These are phyloP conservation scores for Yamadazyma sp. DNA, from an alignment of 805 yeast species.

Conservation along the genomic window DNA sequence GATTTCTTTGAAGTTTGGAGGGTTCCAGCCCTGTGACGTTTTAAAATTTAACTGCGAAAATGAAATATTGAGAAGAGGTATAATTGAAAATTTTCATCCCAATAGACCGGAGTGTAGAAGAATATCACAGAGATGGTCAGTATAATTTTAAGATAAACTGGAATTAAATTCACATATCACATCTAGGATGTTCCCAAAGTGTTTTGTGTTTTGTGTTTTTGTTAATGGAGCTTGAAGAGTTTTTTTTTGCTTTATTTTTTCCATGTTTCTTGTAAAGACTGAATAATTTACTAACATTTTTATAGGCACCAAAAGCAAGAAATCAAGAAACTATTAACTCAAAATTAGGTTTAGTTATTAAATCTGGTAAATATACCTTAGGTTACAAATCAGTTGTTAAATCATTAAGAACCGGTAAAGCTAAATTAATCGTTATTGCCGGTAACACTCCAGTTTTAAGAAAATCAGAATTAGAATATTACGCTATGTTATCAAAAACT, in stretches of 20 bases:
- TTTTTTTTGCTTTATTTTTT: conserved; percentile 13
- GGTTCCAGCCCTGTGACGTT: neutral
- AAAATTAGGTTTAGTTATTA: conserved; percentile 96
- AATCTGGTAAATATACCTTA: conserved; percentile 99
- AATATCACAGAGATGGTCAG: conserved; percentile 94
- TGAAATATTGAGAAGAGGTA: neutral
- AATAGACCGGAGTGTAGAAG: conserved; percentile 84
- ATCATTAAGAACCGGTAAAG: conserved; percentile 98
- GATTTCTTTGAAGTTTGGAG: neutral
- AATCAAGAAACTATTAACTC: conserved; percentile 95
- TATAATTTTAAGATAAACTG: conserved; percentile 37
- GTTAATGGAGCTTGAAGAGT: neutral
- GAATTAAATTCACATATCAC: neutral
- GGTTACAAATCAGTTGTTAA: conserved; percentile 99
- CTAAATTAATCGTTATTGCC: conserved; percentile 96
- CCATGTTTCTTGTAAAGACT: too few relatives aligned
- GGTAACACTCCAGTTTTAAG: conserved; percentile 99
- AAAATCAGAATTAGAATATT: conserved; percentile 99
- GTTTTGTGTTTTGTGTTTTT: neutral
- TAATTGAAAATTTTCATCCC: conserved; percentile 2
- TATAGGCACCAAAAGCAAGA: conserved; percentile 96
- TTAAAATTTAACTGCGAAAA: conserved; percentile 2
- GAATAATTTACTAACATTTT: conserved; percentile 30
- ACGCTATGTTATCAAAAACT: conserved; percentile 99
- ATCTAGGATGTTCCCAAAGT: neutral